Base-by-base conservation (phyloP, 257 asterid genomes). In the Nicotiana attenuata region DNA sequence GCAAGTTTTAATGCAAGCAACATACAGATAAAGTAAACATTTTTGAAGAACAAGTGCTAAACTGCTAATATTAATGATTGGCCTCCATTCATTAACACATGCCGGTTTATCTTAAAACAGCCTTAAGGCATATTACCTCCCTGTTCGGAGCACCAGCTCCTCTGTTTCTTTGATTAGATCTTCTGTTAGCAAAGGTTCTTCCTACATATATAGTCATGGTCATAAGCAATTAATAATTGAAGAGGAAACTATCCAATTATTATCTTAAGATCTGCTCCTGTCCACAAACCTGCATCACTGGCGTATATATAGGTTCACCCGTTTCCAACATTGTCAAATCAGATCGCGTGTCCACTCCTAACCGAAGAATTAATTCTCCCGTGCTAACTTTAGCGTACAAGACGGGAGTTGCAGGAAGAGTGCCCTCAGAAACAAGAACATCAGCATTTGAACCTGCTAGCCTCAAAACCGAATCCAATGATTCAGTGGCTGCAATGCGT, bases 151-250 rank as follows among this genome's bases (percentile, higher is more conserved):
- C 83, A 96, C 98, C 85, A 96, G 94, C 88, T 96, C 99, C 89
- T 96, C 99, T 17, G 98, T 96, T 88, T 96, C 99, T 90, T 91
- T 96, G 77, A 96, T 90, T 82, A 94, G 90, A 87, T 96, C 99
- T 91, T 94, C 99, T 56, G 99, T 96, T 80, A 96, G 86, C 88
- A 96, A 77, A 85, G 99, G 99, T 2, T 91, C 92, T 86, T 96
- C 98, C 99, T 96, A 84, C 69, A 89, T 71, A 83, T 64, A 68
- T 57, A 53, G 14, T 59, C 77, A 87, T 28, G 79, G 76, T 84
- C 81, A 65, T 80, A 52, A 78, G 10, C 57, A 50, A 89, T 85
- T 80, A 81, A 76, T 20, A 73, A 24, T 28, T 38, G 68, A 65
- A 80, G 82, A 77, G 28, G 76, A 33, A 80, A 81, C 81, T 81